phyloP scores from a whole-genome alignment of 345 rosid genomes.

The Heritiera fomes region DNA sequence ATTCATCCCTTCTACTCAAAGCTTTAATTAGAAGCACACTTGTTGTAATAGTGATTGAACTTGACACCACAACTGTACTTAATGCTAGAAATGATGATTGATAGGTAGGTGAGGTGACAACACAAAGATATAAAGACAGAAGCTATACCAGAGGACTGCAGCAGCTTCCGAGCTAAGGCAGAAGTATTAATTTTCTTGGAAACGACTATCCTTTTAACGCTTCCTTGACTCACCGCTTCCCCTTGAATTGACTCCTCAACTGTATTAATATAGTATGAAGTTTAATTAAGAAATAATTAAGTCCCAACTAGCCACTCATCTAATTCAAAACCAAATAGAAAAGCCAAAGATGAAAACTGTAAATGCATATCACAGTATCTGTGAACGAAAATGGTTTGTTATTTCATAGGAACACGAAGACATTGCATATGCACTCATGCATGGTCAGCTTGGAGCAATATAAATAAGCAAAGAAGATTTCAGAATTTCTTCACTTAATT shows the following conservation, averaged over 20 bases:
- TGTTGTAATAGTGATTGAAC: no score
- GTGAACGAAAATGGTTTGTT: not conserved
- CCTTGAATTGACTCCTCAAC: conserved; percentile 7
- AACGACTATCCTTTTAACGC: conserved; percentile 2
- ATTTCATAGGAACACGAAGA: not conserved
- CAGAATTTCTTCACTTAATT: not conserved
- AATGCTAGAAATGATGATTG: not conserved
- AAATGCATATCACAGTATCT: not conserved
- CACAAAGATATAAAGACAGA: not conserved
- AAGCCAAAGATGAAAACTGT: not conserved
- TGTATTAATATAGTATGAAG: not conserved
- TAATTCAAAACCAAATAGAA: not conserved
- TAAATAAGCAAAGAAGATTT: not conserved
- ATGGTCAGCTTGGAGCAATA: not conserved
- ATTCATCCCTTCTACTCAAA: no score
- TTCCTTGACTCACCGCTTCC: not conserved
- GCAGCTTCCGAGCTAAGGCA: conserved; percentile 11
- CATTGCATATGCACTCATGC: not conserved
- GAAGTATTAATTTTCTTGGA: conserved; percentile 12
- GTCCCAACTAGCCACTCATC: not conserved
- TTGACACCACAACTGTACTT: not conserved
- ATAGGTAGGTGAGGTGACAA: not conserved
- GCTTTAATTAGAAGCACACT: no score
- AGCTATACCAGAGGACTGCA: conserved; percentile 9
- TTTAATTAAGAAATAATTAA: not conserved